phyloP scores from a whole-genome alignment of 1,284 basidiomycete species.

The Gymnopus androsaceus region DNA sequence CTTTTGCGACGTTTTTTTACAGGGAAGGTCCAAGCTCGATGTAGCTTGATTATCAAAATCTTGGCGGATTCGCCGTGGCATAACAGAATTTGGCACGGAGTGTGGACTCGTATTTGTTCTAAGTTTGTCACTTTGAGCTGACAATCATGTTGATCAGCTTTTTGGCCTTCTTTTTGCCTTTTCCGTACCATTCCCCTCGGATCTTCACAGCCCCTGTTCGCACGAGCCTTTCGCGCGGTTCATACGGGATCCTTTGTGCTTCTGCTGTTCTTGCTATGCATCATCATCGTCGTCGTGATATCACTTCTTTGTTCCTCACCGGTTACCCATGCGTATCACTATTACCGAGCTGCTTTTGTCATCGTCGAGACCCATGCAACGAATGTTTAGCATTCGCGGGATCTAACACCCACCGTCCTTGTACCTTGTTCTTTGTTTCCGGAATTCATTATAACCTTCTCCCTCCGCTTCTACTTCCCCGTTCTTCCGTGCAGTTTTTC shows the following conservation, averaged over 20 bases:
- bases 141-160: constrained; percentile 10
- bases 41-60: background rate
- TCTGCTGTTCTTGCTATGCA: background rate
- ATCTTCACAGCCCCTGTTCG: constrained; percentile 8
- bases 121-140: background rate
- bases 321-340: constrained; percentile 6
- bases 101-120: background rate
- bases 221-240: constrained; percentile 15
- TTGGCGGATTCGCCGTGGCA: constrained; percentile 2
- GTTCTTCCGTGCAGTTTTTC: background rate
- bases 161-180: constrained; percentile 1
- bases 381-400: background rate
- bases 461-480: constrained; percentile 11
- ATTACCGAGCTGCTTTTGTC: background rate
- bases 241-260: constrained; percentile 9
- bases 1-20: background rate
- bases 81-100: background rate
- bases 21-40: background rate
- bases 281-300: background rate
- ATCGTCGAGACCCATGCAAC: background rate
- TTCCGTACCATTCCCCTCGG: background rate
- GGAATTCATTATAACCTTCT: constrained; percentile 6
- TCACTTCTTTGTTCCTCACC: constrained; percentile 9
- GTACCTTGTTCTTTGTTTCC: constrained; percentile 8
- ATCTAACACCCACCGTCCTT: background rate